These are phyloP conservation scores for Aspergillus funiculosus DNA, from an alignment of 495 filamentous ascomycete species.

Conservation along the genomic window DNA sequence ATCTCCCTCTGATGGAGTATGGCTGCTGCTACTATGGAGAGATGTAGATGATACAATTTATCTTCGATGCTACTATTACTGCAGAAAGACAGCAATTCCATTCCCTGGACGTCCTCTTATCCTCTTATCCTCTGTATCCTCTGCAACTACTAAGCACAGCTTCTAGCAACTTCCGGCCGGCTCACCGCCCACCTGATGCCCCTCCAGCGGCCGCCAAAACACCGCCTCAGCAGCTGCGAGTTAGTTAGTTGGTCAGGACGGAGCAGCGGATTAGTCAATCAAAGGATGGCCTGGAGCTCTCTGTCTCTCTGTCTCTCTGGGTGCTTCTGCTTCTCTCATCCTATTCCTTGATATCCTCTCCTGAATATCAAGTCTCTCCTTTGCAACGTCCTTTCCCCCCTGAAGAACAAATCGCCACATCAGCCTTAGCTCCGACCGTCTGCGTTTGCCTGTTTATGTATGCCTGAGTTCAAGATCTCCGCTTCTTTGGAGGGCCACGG, in stretches of 20 bases:
- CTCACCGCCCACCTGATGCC: slow-evolving; percentile 20
- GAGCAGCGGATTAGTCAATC: slow-evolving; percentile 3
- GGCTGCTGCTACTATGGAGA: too few relatives aligned
- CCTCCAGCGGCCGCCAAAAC: slow-evolving; percentile 3
- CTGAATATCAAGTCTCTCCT: not conserved
- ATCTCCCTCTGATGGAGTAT: too few relatives aligned
- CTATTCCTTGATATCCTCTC: not conserved
- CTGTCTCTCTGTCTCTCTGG: slow-evolving; percentile 2
- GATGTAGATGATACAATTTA: too few relatives aligned
- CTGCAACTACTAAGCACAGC: too few relatives aligned
- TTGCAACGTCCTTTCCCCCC: not conserved
- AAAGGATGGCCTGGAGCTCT: not conserved
- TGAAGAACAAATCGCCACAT: not conserved
- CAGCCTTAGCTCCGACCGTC: too few relatives aligned
- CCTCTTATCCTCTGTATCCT: slow-evolving; percentile 9
- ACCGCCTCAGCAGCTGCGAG: too few relatives aligned
- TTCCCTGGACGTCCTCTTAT: not conserved
- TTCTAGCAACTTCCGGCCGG: slow-evolving; percentile 18
- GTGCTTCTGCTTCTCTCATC: not conserved
- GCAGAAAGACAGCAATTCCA: not conserved
- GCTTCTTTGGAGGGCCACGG: slow-evolving; percentile 74
- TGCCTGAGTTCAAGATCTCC: slow-evolving; percentile 72
- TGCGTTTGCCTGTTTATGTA: slow-evolving; percentile 40
- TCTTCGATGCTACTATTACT: not conserved
- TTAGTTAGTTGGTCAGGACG: too few relatives aligned